Evolutionary conservation across 208 protist species (phyloP), one percentile per base, ranked within the genome.

Genomic region (Trypanosoma avium): DNA sequence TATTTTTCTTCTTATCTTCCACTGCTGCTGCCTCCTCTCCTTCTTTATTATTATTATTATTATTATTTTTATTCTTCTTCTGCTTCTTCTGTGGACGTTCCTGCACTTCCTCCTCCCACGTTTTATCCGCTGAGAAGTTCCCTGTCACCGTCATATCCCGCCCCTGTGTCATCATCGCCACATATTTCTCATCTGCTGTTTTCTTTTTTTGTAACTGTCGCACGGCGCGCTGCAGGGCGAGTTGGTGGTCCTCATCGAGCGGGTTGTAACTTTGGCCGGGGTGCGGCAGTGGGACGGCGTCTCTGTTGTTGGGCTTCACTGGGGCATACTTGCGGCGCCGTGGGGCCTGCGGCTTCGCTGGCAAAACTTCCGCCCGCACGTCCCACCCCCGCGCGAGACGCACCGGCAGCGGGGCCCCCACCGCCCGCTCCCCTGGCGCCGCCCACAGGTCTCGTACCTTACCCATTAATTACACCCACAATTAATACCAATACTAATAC

Each of bases 221-320:
- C 21, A 90, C 86, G 1, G 80, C 86, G 43, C 69, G 79, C 1
- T 43, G 40, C 8, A 95, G 81, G 8, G 84, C 90, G 19, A 52
- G 35, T 70, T 95, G 90, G 66, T 95, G 90, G 49, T 88, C 86
- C 7, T 67, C 72, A 58, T 93, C 81, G 10, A 60, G 22, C 0
- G 90, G 90, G 77, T 95, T 93, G 81, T 95, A 95, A 73, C 85
- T 92, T 63, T 95, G 90, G 0, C 90, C 90, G 8, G 52, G 73
- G 29, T 89, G 80, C 2, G 90, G 90, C 8, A 74, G 49, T 2
- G 86, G 53, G 17, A 95, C 84, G 32, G 90, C 90, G 10, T 70
- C 77, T 45, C 90, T 86, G n/a, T 86, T 86, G 76, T 95, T 95
- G 5, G 86, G 90, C 2, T 75, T 73, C 22, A 84, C 82, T 29